These are phyloP conservation scores for Ophiostoma perfectum DNA, from an alignment of 2,329 filamentous ascomycete species.

Conservation along the genomic window DNA sequence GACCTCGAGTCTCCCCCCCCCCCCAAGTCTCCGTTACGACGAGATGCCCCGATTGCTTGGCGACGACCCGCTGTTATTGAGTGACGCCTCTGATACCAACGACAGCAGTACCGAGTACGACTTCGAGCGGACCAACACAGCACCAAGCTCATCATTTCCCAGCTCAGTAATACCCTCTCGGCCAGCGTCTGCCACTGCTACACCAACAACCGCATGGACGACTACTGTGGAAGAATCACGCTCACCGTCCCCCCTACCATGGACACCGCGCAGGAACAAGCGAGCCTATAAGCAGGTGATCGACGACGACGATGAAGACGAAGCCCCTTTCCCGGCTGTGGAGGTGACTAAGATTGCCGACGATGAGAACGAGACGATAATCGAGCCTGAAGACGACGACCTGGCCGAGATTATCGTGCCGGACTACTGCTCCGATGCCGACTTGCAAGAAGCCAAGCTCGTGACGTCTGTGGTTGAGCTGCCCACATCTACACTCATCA, in stretches of 20 bases:
- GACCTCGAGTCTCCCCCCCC: too few relatives aligned
- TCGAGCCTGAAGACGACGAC: neutral
- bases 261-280: neutral
- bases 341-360: neutral
- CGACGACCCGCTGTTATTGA: too few relatives aligned
- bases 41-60: too few relatives aligned
- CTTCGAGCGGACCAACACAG: too few relatives aligned
- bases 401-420: too few relatives aligned
- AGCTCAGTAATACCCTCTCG: neutral
- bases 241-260: neutral
- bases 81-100: too few relatives aligned
- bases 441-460: neutral
- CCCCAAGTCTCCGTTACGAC: too few relatives aligned
- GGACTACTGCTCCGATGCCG: neutral
- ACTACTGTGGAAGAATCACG: neutral
- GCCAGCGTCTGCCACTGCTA: neutral
- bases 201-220: neutral
- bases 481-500: constrained; percentile 29
- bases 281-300: neutral
- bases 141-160: too few relatives aligned
- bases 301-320: neutral
- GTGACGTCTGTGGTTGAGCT: constrained; percentile 25
- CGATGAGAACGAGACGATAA: neutral
- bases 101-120: too few relatives aligned
- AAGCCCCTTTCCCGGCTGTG: neutral